Conservation (phyloP, 495 filamentous ascomycete species). For the Staphylotrichum longicolle region DNA sequence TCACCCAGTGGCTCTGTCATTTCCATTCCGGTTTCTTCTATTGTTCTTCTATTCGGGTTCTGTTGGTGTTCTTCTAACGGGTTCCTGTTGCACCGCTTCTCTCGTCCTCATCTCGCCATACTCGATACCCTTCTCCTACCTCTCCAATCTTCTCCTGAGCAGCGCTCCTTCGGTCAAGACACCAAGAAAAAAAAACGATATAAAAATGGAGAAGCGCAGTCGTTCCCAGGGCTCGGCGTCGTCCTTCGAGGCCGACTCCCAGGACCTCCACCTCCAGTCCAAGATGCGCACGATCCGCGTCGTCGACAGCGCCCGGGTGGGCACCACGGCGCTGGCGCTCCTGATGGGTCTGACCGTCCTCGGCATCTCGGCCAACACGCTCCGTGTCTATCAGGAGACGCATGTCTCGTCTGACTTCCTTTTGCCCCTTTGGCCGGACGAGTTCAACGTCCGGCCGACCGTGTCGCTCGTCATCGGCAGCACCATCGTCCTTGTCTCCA, state of each 20-base stretch:
- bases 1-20: slow-evolving; percentile 8
- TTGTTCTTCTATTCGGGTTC: slow-evolving; percentile 11
- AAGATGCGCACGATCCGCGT: slow-evolving; percentile 37
- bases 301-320: slow-evolving; percentile 44
- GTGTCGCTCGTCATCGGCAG: slow-evolving; percentile 48
- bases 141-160: slow-evolving; percentile 10
- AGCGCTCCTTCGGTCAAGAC: slow-evolving; percentile 14
- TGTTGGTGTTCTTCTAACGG: slow-evolving; percentile 10
- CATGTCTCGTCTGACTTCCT: slow-evolving; percentile 41
- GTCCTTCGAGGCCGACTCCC: slow-evolving; percentile 42
- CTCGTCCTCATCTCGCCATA: slow-evolving; percentile 1
- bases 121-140: not conserved
- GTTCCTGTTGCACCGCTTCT: slow-evolving; percentile 14
- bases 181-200: not conserved
- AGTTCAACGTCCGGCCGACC: slow-evolving; percentile 52
- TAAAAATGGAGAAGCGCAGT: slow-evolving; percentile 28
- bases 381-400: slow-evolving; percentile 51
- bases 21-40: not conserved
- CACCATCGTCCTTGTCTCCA: slow-evolving; percentile 43
- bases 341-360: slow-evolving; percentile 50
- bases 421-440: slow-evolving; percentile 50
- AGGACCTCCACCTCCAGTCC: slow-evolving; percentile 37
- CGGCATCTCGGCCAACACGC: slow-evolving; percentile 47
- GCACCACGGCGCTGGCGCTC: slow-evolving; percentile 48
- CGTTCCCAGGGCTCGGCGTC: slow-evolving; percentile 25